These are phyloP conservation scores for Brassica balearica DNA, from an alignment of 441 rosid species.

Conservation along the genomic window DNA sequence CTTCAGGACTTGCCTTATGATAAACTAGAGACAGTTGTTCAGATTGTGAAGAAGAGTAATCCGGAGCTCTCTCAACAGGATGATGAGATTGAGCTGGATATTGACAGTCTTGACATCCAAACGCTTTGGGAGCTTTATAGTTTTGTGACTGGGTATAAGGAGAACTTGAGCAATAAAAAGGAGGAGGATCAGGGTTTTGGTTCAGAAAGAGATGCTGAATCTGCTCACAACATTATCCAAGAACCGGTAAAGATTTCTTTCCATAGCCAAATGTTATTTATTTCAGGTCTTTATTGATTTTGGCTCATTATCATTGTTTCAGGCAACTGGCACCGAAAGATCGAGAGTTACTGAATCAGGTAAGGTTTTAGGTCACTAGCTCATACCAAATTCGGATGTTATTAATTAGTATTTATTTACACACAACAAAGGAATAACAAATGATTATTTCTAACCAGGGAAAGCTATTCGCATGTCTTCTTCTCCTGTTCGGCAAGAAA, in stretches of 20 bases:
- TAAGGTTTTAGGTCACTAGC: conserved; percentile 42
- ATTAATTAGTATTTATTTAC: background rate
- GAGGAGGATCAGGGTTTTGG: conserved; percentile 59
- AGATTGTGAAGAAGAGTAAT: conserved; percentile 35
- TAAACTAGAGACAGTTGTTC: no score
- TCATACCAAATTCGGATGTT: conserved; percentile 21
- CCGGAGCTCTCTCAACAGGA: conserved; percentile 71
- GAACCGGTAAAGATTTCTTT: conserved; percentile 33
- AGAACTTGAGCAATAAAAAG: conserved; percentile 57
- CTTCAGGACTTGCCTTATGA: no score
- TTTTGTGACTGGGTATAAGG: conserved; percentile 60
- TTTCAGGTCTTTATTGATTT: conserved; percentile 9
- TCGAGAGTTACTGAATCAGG: conserved; percentile 56
- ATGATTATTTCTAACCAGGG: conserved; percentile 47
- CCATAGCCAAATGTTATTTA: conserved; percentile 18
- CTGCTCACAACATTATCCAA: conserved; percentile 44
- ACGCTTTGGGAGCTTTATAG: conserved; percentile 89
- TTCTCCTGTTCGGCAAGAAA: conserved; percentile 52
- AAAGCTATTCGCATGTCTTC: conserved; percentile 48
- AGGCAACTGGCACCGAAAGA: conserved; percentile 45
- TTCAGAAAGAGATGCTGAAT: conserved; percentile 51
- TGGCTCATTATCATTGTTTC: conserved; percentile 25
- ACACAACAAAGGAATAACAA: background rate
- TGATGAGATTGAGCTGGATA: conserved; percentile 91
- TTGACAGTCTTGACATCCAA: conserved; percentile 74